These are phyloP conservation scores for Balamuthia mandrillaris DNA, from an alignment of 208 protist genomes.

Conservation along the genomic window DNA sequence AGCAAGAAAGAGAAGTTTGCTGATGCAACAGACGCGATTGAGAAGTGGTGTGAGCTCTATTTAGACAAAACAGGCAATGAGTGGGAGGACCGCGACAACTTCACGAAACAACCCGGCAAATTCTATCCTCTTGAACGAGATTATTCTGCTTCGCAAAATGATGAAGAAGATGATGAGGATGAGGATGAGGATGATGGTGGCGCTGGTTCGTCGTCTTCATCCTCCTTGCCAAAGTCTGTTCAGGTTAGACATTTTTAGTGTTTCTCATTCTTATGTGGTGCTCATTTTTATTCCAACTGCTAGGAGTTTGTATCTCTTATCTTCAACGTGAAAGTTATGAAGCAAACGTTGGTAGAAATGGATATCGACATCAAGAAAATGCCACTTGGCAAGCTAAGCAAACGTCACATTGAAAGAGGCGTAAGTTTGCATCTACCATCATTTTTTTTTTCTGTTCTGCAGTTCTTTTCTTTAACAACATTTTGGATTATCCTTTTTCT, in stretches of 20 bases:
- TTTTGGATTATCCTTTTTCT: background rate
- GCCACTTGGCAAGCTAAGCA: constrained; percentile 58
- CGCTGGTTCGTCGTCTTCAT: background rate
- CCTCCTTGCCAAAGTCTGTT: no score
- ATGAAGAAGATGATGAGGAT: background rate
- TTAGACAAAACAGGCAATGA: constrained; percentile 44
- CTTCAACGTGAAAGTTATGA: constrained; percentile 26
- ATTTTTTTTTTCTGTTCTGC: background rate
- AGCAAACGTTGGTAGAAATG: constrained; percentile 13
- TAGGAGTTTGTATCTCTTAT: constrained; percentile 19
- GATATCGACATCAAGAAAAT: constrained; percentile 50
- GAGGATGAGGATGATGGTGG: background rate
- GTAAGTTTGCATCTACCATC: no score
- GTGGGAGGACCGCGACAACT: constrained; percentile 19
- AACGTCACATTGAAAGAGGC: constrained; percentile 48
- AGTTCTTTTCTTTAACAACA: background rate
- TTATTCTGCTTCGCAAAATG: background rate
- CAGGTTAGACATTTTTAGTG: no score
- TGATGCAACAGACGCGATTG: background rate
- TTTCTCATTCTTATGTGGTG: no score
- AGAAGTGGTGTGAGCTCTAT: background rate
- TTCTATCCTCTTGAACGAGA: background rate
- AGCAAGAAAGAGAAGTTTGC: constrained; percentile 28
- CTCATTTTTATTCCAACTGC: no score
- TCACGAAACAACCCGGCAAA: constrained; percentile 26